Evolutionary conservation across 2,329 filamentous ascomycete genomes (phyloP).

Genomic region (Fusarium lyarnte): DNA sequence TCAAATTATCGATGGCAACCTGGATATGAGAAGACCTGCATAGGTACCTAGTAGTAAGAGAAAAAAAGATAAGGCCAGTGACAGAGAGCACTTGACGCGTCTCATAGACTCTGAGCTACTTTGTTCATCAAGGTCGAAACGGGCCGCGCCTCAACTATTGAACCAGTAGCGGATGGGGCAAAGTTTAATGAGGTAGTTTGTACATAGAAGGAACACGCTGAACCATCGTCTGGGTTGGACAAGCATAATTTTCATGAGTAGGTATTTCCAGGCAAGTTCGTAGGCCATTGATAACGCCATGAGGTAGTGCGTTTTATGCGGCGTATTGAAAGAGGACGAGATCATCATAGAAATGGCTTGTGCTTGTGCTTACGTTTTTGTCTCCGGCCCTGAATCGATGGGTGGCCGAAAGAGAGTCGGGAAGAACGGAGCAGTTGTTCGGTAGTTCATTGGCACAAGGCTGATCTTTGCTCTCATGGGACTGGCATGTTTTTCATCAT

Average conservation of each 20-base stretch:
- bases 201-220: slow-evolving; percentile 7
- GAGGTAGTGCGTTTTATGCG: slow-evolving; percentile 7
- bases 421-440: not conserved
- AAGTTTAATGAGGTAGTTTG: slow-evolving; percentile 24
- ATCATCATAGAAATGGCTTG: slow-evolving; percentile 16
- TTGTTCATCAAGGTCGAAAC: slow-evolving; percentile 23
- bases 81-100: not conserved
- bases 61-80: not conserved
- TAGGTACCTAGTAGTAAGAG: not conserved
- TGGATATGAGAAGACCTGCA: not conserved
- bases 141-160: slow-evolving; percentile 34
- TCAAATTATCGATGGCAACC: not conserved
- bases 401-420: slow-evolving; percentile 2
- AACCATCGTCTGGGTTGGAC: slow-evolving; percentile 10
- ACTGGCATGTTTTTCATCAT: not conserved
- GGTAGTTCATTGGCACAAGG: slow-evolving; percentile 13
- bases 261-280: not conserved
- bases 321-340: slow-evolving; percentile 9
- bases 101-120: slow-evolving; percentile 6
- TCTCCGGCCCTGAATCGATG: not conserved
- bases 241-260: slow-evolving; percentile 10
- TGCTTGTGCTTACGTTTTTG: slow-evolving; percentile 7
- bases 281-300: slow-evolving; percentile 21
- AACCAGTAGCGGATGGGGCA: slow-evolving; percentile 19
- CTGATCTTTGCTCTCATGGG: slow-evolving; percentile 20